Evolutionary conservation across 2,329 filamentous ascomycete genomes (phyloP), one percentile per base, ranked within the genome.

Genomic region (Coniochaeta sp.): DNA sequence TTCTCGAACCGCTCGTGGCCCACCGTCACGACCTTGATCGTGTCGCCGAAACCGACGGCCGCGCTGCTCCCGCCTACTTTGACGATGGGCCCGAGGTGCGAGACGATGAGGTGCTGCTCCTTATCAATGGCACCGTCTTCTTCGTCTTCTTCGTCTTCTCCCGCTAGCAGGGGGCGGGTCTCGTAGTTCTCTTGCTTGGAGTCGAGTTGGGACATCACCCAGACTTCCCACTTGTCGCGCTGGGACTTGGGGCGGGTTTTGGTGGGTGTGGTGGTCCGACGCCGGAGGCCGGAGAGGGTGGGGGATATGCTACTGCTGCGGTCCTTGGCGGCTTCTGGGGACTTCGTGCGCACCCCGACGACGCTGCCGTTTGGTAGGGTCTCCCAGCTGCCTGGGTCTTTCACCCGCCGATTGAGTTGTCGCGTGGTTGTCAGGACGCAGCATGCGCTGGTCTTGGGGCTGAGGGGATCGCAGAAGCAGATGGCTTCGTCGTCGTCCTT

Each of bases 41-140:
- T 74, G 57, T 90, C 87, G 12, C 87, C 88, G 53, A 91, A 82
- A 0, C 79, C 85, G 27, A 91, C 77, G 0, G 82, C 87, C 3
- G 89, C 75, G 49, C 83, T 86, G 45, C 77, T 74, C 47, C 78
- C 76, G 13, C 87, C 87, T 1, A 89, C 69, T 49, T 72, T 72
- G 2, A 75, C 73, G 52, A 86, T 79, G 0, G 87, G 87, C 0
- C 87, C 88, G 1, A 86, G 70, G 45, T 76, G 75, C 2, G 79
- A 79, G 20, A 89, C 81, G 46, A 89, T 80, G 4, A 91, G 71
- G 52, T 82, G 75, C 2, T 38, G n/a, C n/a, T n/a, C n/a, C n/a
- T n/a, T n/a, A n/a, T n/a, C n/a, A n/a, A n/a, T n/a, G n/a, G n/a
- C 53, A 48, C 30, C 8, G 7, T 51, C 49, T 12, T 35, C 18